Evolutionary conservation across 2,329 filamentous ascomycete species (phyloP), one percentile per base, ranked within the genome.

Genomic region (Xylariaceae sp.): DNA sequence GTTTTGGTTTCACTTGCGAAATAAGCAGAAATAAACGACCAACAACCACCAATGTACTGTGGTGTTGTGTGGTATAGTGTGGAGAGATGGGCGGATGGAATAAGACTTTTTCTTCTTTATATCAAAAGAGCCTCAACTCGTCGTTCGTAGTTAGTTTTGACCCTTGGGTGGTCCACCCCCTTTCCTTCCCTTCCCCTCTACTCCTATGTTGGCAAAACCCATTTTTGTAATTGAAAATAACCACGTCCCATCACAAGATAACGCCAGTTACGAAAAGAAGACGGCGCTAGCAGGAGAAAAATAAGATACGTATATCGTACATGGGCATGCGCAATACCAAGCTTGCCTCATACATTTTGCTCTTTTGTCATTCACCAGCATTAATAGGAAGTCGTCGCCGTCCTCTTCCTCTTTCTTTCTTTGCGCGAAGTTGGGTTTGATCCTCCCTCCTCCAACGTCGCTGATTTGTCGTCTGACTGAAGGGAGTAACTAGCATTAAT

Each of bases 281-380:
- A 39, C 23, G 10, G 29, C 32, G 20, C 23, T 5, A 8, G 21
- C 23, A 19, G 40, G 17, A 36, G 20, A 42, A 29, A 34, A 32
- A 32, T 17, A 45, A 39, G 41, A 45, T 32, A 48, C 36, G 38
- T 53, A 53, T 55, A 55, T 55, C 53, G 46, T 55, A 55, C 53
- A 55, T 40, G 25, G 42, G 48, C 39, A 22, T n/a, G n/a, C n/a
- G n/a, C n/a, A 46, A 44, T 47, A 40, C 45, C 42, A 40, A 42
- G 19, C 36, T 48, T 51, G n/a, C n/a, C n/a, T n/a, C 52, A 47
- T 53, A 45, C 39, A 44, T 42, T 51, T 48, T 45, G 49, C 46
- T 44, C n/a, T n/a, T n/a, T n/a, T n/a, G n/a, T n/a, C n/a, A n/a
- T n/a, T 55, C 50, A 47, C 49, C 52, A 36, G 47, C 47, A 51